These are phyloP conservation scores for Lonicera japonica DNA, from an alignment of 129 eudicot species.

Conservation along the genomic window DNA sequence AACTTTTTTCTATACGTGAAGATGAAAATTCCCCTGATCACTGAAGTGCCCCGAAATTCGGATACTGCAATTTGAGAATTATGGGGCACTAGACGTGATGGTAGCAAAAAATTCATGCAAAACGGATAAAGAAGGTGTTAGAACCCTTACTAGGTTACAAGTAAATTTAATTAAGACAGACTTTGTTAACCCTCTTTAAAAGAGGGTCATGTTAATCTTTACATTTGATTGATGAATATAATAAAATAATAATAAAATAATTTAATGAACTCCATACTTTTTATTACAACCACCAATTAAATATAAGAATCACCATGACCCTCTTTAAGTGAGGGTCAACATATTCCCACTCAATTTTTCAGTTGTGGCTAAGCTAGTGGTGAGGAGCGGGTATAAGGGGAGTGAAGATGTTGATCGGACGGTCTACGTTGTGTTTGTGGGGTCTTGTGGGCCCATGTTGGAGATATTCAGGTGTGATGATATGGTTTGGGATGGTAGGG, in stretches of 20 bases:
- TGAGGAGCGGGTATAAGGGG: constrained; percentile 27
- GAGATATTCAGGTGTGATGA: constrained; percentile 84
- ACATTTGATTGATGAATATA: too few species aligned
- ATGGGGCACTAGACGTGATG: constrained; percentile 45
- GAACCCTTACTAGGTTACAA: constrained; percentile 59
- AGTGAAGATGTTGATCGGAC: constrained; percentile 18
- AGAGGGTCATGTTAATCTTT: too few species aligned
- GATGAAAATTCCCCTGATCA: constrained; percentile 13
- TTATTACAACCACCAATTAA: too few species aligned
- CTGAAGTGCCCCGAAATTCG: constrained; percentile 56
- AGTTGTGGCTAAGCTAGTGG: constrained; percentile 56
- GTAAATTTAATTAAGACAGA: too few species aligned
- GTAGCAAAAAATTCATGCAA: constrained; percentile 44
- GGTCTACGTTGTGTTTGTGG: constrained; percentile 54
- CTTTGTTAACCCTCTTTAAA: too few species aligned
- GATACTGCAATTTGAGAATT: constrained; percentile 31
- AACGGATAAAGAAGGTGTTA: constrained; percentile 23
- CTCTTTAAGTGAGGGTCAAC: too few species aligned
- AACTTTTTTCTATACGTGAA: constrained; percentile 62
- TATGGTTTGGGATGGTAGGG: constrained; percentile 46
- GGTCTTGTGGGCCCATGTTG: constrained; percentile 59
- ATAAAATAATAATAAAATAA: too few species aligned
- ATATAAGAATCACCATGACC: too few species aligned
- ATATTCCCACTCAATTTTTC: too few species aligned
- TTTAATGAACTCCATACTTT: too few species aligned